Evolutionary conservation across 768 basidiomycete species (phyloP).

Genomic region (Tylopilus cervinicoccineus): DNA sequence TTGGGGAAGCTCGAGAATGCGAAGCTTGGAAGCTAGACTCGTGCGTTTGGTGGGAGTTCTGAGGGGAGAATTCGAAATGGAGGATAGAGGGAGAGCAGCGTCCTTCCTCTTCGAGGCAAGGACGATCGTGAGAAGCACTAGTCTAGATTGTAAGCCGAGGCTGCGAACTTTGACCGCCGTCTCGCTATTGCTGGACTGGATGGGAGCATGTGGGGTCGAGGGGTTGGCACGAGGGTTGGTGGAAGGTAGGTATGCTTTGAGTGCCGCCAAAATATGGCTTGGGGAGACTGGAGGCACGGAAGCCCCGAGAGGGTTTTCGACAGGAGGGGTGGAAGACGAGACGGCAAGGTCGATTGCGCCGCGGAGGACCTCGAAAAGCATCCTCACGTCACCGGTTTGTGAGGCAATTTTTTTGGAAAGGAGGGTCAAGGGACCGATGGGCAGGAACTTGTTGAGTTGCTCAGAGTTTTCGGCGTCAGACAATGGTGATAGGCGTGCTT

Average conservation of each 20-base stretch:
- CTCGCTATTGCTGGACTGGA: conserved; percentile 47
- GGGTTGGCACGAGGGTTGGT: conserved; percentile 14
- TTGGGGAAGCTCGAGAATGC: conserved; percentile 53
- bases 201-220: conserved; percentile 17
- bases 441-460: conserved; percentile 52
- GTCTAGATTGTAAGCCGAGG: conserved; percentile 70
- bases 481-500: conserved; percentile 56
- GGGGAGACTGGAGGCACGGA: conserved; percentile 52
- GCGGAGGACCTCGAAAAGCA: conserved; percentile 74
- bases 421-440: conserved; percentile 58
- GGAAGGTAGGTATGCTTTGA: conserved; percentile 65
- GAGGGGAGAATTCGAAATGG: conserved; percentile 29
- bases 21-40: conserved; percentile 31
- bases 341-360: conserved; percentile 72
- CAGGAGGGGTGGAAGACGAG: conserved; percentile 19
- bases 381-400: conserved; percentile 79
- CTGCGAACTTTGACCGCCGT: conserved; percentile 60
- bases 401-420: conserved; percentile 79
- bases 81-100: conserved; percentile 49
- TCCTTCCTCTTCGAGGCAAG: conserved; percentile 63
- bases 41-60: conserved; percentile 53
- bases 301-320: conserved; percentile 28
- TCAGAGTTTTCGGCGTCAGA: conserved; percentile 31
- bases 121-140: conserved; percentile 61
- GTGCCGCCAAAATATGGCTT: conserved; percentile 63